Conservation (phyloP, 2,329 filamentous ascomycete species). For the Penicillium sp. region DNA sequence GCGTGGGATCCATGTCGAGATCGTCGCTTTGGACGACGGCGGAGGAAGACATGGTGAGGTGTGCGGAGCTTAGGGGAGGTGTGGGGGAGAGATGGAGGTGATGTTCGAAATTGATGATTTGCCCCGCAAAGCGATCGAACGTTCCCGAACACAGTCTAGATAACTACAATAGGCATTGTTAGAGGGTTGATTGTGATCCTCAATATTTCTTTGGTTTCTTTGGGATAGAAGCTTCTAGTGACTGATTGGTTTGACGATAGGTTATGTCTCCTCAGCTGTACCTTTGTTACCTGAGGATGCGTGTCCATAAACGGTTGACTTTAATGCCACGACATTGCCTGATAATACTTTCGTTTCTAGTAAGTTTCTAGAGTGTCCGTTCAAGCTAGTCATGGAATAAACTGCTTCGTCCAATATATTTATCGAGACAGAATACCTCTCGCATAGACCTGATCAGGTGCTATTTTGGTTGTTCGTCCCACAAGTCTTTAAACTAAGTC, state of each 20-base stretch:
- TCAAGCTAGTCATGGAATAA: no score
- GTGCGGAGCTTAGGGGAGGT: constrained; percentile 5
- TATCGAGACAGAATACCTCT: no score
- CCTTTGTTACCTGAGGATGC: background rate
- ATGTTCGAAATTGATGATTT: constrained; percentile 16
- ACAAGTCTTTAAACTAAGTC: no score
- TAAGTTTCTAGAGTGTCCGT: no score
- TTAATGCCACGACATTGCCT: no score
- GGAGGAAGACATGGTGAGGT: constrained; percentile 41
- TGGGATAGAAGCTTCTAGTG: background rate
- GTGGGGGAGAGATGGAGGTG: constrained; percentile 1
- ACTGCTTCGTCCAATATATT: no score
- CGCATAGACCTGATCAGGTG: no score
- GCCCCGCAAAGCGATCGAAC: constrained; percentile 31
- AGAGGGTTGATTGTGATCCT: background rate
- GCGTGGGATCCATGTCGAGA: constrained; percentile 76
- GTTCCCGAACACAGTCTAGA: constrained; percentile 29
- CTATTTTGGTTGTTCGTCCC: no score
- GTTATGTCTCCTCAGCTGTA: no score
- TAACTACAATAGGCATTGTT: background rate
- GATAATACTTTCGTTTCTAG: no score
- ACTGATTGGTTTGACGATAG: no score
- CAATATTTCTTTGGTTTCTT: background rate
- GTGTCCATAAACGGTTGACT: no score
- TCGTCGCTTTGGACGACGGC: constrained; percentile 59